phyloP scores from a whole-genome alignment of 495 filamentous ascomycete genomes.

The Lasiosphaeria ovina region DNA sequence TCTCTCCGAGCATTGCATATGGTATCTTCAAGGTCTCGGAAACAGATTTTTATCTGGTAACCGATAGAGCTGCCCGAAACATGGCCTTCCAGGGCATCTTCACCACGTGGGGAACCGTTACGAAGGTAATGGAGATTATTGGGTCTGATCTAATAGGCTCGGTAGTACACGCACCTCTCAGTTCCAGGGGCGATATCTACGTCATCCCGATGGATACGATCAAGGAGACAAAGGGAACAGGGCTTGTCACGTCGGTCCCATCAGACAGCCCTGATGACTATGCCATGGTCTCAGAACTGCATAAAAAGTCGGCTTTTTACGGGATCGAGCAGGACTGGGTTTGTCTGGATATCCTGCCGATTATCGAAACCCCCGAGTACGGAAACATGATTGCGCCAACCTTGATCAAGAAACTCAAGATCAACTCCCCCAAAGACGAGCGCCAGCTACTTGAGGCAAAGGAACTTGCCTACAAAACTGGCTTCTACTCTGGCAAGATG shows the following conservation, averaged over 20 bases:
- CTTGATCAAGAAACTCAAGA: constrained; percentile 84
- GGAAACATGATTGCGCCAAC: constrained; percentile 74
- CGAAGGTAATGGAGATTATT: constrained; percentile 60
- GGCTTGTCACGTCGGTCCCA: constrained; percentile 90
- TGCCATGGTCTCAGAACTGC: constrained; percentile 75
- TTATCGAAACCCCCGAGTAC: constrained; percentile 86
- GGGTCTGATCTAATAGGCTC: constrained; percentile 79
- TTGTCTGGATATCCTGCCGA: constrained; percentile 73
- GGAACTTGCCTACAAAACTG: constrained; percentile 88
- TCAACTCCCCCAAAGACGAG: constrained; percentile 83
- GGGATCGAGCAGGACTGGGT: constrained; percentile 92
- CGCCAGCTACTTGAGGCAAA: constrained; percentile 82
- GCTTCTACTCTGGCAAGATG: constrained; percentile 90
- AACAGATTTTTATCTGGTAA: constrained; percentile 81
- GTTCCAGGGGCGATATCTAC: constrained; percentile 71
- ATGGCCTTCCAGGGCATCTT: constrained; percentile 90
- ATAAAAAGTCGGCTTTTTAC: constrained; percentile 91
- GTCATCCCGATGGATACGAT: constrained; percentile 92
- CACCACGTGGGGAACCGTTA: constrained; percentile 63
- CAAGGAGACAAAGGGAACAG: constrained; percentile 83
- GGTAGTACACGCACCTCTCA: constrained; percentile 79
- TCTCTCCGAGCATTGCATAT: constrained; percentile 54
- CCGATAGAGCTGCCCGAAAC: constrained; percentile 81
- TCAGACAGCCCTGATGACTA: constrained; percentile 93
- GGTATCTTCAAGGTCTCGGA: constrained; percentile 36